Evolutionary conservation across 2,329 filamentous ascomycete genomes (phyloP), one percentile per base, ranked within the genome.

Genomic region (Huntiella bhutanensis): DNA sequence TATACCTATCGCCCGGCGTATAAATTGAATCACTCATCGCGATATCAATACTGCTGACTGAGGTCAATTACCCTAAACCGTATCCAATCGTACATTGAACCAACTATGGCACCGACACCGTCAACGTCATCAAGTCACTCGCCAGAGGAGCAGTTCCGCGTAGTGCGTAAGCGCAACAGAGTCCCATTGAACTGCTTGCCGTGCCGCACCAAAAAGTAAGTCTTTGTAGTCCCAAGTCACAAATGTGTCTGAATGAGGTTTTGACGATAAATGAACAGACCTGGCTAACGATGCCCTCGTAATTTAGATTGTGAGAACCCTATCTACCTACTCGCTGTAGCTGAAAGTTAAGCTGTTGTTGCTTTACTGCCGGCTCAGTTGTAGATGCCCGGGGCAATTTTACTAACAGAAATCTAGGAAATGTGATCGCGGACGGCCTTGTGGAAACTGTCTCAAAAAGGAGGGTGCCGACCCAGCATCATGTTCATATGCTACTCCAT

Each of bases 381-480:
- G 37, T 17, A 10, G 37, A 16, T 40, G 37, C 15, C 15, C 10
- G 15, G 15, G 15, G 17, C 13, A 45, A 28, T 38, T 22, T 45
- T 15, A 42, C 40, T 40, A 40, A 45, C 32, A 28, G 16, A 11
- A 16, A 13, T 13, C 11, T 56, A 73, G 91, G 62, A 95, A 95
- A 74, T 96, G 88, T 67, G 93, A 96, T 62, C 79, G 91, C 57
- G 77, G 75, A 52, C 76, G 86, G 53, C 88, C 88, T 47, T 96
- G 86, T 64, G 85, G 91, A 64, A 96, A 96, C 59, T 96, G 88
- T 62, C 77, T 84, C 49, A 94, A 92, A 65, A 80, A 86, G 55
- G 83, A 92, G 62, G 80, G 88, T 55, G 78, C 77, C 53, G 83
- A 87, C 61, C 78, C 80, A 11, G 64, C 71, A 47, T 81, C 83